Conservation (phyloP, 805 yeast species). For the Pichia paraexigua region DNA sequence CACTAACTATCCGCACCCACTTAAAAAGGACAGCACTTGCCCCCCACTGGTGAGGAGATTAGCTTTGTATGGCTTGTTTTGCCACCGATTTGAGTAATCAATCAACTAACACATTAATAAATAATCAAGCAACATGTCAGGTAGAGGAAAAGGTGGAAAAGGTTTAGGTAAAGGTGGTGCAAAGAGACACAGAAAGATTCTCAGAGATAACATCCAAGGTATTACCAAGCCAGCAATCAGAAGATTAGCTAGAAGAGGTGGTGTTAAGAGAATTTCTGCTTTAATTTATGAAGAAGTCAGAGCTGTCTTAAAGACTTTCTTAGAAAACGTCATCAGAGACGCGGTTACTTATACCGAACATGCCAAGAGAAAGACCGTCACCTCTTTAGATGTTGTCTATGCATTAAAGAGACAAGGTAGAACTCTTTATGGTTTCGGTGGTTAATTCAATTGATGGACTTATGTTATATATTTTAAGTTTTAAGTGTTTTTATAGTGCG, state of each 20-base stretch:
- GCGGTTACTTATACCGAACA: conserved; percentile 99
- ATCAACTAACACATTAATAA: conserved; percentile 4
- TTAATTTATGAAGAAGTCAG: conserved; percentile 98
- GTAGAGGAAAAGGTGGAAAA: conserved; percentile 99
- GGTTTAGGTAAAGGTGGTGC: conserved; percentile 99
- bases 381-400: conserved; percentile 96
- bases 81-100: not conserved
- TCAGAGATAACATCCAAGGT: conserved; percentile 99
- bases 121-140: conserved; percentile 60
- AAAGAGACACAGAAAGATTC: conserved; percentile 99
- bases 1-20: not conserved
- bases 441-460: conserved; percentile 40
- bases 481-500: not conserved
- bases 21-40: not conserved
- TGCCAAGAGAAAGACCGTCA: conserved; percentile 99
- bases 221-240: conserved; percentile 99
- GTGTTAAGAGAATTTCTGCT: conserved; percentile 99
- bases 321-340: conserved; percentile 96
- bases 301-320: conserved; percentile 90
- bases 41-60: not conserved
- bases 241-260: conserved; percentile 99
- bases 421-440: conserved; percentile 99
- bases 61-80: not conserved
- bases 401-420: conserved; percentile 99
- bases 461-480: not conserved